Percentiles rank a stretch among this genome's conserved stretches.
These are phyloP conservation scores for Aegilops longissima DNA, from an alignment of 176 grass and related monocot species.

Conservation along the genomic window DNA sequence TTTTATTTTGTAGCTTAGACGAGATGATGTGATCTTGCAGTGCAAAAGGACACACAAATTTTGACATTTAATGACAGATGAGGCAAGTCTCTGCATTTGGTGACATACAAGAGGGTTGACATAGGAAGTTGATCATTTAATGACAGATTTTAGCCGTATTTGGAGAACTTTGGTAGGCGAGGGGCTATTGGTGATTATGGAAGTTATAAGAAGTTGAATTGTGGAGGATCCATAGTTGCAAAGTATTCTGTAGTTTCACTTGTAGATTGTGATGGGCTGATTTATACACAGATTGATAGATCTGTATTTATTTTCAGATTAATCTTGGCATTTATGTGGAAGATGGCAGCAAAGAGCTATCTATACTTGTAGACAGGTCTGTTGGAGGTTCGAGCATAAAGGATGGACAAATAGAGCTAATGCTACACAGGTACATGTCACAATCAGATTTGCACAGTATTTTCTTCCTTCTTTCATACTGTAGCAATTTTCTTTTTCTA, in stretches of 20 bases:
- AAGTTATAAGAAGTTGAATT: neutral
- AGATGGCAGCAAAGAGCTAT: constrained; percentile 85
- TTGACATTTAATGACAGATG: neutral
- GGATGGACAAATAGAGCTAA: constrained; percentile 94
- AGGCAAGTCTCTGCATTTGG: neutral
- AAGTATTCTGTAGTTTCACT: neutral
- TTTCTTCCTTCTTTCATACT: constrained; percentile 27
- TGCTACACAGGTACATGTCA: constrained; percentile 77
- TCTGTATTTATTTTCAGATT: constrained; percentile 54
- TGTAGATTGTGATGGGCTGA: neutral
- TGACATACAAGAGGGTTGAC: neutral
- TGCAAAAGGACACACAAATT: neutral
- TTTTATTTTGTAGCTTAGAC: neutral
- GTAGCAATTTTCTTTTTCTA: neutral
- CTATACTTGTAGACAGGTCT: constrained; percentile 81
- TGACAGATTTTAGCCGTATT: neutral
- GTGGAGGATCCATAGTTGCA: neutral
- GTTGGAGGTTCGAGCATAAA: constrained; percentile 83
- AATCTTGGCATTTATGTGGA: constrained; percentile 95
- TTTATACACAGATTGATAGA: neutral
- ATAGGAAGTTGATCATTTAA: neutral
- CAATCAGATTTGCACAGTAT: constrained; percentile 7
- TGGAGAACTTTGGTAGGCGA: neutral
- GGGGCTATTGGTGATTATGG: constrained; percentile 11
- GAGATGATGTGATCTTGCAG: neutral